Base-by-base conservation (phyloP, 768 basidiomycete genomes). In the Auricularia heimuer region DNA sequence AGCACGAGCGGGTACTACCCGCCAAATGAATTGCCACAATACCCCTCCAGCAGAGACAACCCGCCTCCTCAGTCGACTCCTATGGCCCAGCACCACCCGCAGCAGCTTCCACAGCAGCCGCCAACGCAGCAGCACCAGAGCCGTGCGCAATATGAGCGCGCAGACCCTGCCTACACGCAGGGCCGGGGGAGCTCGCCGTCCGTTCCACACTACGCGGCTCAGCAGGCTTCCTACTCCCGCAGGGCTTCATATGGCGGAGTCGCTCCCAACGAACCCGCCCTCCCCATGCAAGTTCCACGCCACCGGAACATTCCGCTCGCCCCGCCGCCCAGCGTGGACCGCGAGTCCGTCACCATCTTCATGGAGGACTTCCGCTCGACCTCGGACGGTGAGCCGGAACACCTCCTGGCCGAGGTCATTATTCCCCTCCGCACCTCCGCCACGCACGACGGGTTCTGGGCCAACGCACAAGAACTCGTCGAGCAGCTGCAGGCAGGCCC, bases 371-470 rank as follows among this genome's bases (percentile, higher is more conserved):
- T 77, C 61, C 81, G 89, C 42, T 81, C 78, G 67, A 14, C 56
- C 11, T 12, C 21, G 11, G 56, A 60, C 10, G 82, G 80, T 4
- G 75, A 75, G 1, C 73, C 75, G 42, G 88, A 89, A 71, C 74
- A 77, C 64, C 83, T 84, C 68, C 77, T 90, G 21, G 84, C 84
- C 1, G 89, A 91, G 71, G 82, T 91, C 21, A 80, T 76, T 44
- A 80, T 89, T 36, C 82, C 81, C n/a, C 72, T 90, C 44, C 81
- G 73, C 69, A 69, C 71, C 4, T 77, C 79, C 3, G 80, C 82
- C 39, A 74, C 76, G 3, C 78, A 78, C 44, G 85, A 83, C 68
- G 83, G 85, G 3, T 87, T 80, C 69, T 90, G 89, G 89, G 88
- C 83, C 4, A 83, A 88, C 70, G 87, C 88, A 2, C 78, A 80